Base-by-base conservation (phyloP, 2,329 filamentous ascomycete genomes). In the Alternaria consortialis region DNA sequence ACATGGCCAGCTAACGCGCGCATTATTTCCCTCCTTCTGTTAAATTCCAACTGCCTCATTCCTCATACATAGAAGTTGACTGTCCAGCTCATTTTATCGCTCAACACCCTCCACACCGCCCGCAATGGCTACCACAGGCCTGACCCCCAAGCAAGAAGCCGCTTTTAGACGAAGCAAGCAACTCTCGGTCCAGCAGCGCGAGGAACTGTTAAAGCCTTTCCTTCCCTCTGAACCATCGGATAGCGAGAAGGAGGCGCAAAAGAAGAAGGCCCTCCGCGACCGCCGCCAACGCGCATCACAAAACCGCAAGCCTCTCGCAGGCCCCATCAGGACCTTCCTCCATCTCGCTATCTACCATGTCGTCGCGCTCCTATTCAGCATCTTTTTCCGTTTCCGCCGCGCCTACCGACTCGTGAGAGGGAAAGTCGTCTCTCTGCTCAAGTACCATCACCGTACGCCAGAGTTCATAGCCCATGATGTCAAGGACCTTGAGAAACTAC, bases 401-500 rank as follows among this genome's bases (percentile, higher is more conserved):
- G 87, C 88, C 56, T 95, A 93, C 81, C 90, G 94, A 77, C 87
- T 90, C 8, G 85, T 97, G 51, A 84, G 88, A 68, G 91, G 95
- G 77, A 89, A 91, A 61, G 82, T 94, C 65, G 87, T 93, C 54
- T 91, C 92, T 9, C 86, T 98, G 63, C 84, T 97, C 56, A 94
- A 94, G 78, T 95, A 99, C 82, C 96, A 99, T 81, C 95, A 99
- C 79, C 91, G 92, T 53, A 97, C 94, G 0, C 95, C 95, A 7
- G 92, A 97, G 76, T 88, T 97, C 75, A 97, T 99, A 69, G 89
- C 90, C 73, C 90, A 91, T 73, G 95, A 99, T 80, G 90, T 98
- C 27, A 88, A 88, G 77, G 85, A 86, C 9, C 80, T 99, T 58
- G 85, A 84, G 59, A 88, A 90, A 70, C 80, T 96, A 62, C 95